These are phyloP conservation scores for Lactifluus echinatus DNA, from an alignment of 768 basidiomycete genomes.

Conservation along the genomic window DNA sequence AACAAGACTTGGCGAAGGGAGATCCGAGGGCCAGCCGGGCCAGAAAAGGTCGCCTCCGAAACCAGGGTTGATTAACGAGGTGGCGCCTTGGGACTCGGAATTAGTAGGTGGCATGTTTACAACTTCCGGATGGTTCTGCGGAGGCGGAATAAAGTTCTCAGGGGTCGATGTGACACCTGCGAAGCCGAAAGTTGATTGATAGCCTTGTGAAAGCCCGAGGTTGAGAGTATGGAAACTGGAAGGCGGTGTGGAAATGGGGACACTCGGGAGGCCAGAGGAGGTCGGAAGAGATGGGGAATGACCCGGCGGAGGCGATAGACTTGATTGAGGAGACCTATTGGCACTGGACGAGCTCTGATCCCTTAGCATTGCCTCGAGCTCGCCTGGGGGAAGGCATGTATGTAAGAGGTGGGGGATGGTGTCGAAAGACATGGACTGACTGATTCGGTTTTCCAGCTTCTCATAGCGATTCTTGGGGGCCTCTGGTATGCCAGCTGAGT, in stretches of 20 bases:
- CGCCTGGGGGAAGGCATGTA: slow-evolving; percentile 38
- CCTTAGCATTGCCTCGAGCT: slow-evolving; percentile 59
- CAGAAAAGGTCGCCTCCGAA: slow-evolving; percentile 15
- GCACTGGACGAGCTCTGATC: slow-evolving; percentile 1
- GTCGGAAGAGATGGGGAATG: slow-evolving; percentile 5
- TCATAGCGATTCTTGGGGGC: slow-evolving; percentile 55
- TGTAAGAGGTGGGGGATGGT: not conserved
- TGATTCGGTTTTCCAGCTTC: slow-evolving; percentile 56
- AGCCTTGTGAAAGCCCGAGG: slow-evolving; percentile 1
- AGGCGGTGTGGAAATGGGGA: not conserved
- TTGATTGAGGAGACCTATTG: not conserved
- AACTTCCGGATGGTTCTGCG: not conserved
- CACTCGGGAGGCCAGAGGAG: not conserved
- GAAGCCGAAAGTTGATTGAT: not conserved
- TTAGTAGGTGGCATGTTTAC: not conserved
- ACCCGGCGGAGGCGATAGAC: not conserved
- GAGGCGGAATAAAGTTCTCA: not conserved
- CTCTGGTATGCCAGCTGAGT: slow-evolving; percentile 32
- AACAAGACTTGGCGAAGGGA: slow-evolving; percentile 55
- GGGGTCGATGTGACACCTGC: not conserved
- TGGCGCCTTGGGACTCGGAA: not conserved
- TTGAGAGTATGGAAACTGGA: not conserved
- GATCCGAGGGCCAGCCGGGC: slow-evolving; percentile 44
- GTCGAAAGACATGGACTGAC: slow-evolving; percentile 33
- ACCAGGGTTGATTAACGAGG: not conserved